phyloP scores from a whole-genome alignment of 2,329 filamentous ascomycete species.

The Xylaria multiplex region DNA sequence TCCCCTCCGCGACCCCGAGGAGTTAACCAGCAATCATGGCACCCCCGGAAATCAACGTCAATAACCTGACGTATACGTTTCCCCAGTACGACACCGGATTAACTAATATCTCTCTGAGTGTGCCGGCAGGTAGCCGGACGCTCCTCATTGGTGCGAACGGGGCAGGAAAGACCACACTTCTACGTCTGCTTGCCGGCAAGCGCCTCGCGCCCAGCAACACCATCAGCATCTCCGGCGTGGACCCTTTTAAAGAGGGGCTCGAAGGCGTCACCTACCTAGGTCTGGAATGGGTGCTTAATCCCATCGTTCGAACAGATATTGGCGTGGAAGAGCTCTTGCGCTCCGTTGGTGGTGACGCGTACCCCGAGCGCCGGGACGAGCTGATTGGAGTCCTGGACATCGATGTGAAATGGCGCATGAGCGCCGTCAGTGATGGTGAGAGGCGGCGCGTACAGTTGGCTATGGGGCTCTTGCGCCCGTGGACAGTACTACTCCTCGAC shows the following conservation, averaged over 20 bases:
- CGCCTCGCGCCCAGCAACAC: conserved; percentile 82
- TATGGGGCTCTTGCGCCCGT: conserved; percentile 93
- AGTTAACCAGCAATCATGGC: conserved; percentile 27
- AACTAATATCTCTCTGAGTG: conserved; percentile 74
- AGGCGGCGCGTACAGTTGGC: conserved; percentile 90
- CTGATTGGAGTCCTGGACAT: conserved; percentile 90
- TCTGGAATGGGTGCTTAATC: conserved; percentile 97
- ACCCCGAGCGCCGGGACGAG: conserved; percentile 84
- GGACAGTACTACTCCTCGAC: conserved; percentile 89
- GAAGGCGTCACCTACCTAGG: conserved; percentile 98
- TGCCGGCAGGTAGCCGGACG: conserved; percentile 86
- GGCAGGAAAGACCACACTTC: conserved; percentile 94
- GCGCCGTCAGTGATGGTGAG: conserved; percentile 94
- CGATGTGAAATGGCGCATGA: conserved; percentile 92
- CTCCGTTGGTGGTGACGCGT: conserved; percentile 87
- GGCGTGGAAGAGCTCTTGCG: conserved; percentile 86
- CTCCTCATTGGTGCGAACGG: conserved; percentile 96
- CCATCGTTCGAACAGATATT: conserved; percentile 94
- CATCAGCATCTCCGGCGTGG: conserved; percentile 81
- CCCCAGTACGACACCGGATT: conserved; percentile 86
- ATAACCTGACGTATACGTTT: conserved; percentile 86
- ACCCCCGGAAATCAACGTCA: conserved; percentile 70
- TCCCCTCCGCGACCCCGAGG: background rate
- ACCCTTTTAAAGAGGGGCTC: conserved; percentile 89
- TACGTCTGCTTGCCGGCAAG: conserved; percentile 94